Evolutionary conservation across 202 grass and related monocot species (phyloP).

Genomic region (Setaria viridis): DNA sequence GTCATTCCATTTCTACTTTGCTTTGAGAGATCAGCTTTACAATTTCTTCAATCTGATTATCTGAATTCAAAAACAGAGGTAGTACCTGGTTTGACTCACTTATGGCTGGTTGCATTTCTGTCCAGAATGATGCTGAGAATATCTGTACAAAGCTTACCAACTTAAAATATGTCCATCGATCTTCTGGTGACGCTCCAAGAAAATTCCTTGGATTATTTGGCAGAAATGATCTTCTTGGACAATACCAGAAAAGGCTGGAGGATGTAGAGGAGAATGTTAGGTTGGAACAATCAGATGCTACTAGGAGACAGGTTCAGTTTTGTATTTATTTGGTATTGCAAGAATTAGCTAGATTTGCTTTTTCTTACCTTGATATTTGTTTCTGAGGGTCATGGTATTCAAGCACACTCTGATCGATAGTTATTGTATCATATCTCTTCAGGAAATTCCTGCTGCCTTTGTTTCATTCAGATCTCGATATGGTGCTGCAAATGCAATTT

Average conservation of each 20-base stretch:
- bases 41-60: slow-evolving; percentile 26
- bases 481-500: slow-evolving; percentile 71
- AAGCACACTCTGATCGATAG: neutral
- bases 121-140: slow-evolving; percentile 85
- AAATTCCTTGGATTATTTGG: slow-evolving; percentile 77
- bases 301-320: slow-evolving; percentile 62
- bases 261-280: slow-evolving; percentile 90
- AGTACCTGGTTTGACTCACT: slow-evolving; percentile 24
- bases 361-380: slow-evolving; percentile 25
- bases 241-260: slow-evolving; percentile 77
- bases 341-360: neutral
- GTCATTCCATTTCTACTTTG: neutral
- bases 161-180: slow-evolving; percentile 57
- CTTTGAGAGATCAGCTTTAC: neutral
- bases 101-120: slow-evolving; percentile 41
- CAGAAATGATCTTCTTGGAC: slow-evolving; percentile 56
- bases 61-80: neutral
- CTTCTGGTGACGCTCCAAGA: slow-evolving; percentile 45
- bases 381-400: slow-evolving; percentile 3
- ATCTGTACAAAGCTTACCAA: slow-evolving; percentile 73
- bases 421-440: slow-evolving; percentile 37
- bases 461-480: slow-evolving; percentile 90
- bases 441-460: slow-evolving; percentile 90
- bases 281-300: slow-evolving; percentile 77
- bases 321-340: neutral